A percentile compares a stretch with the other conserved stretches of the same genome.
phyloP scores from a whole-genome alignment of 2,329 filamentous ascomycete genomes.

The Stachybotrys elegans region DNA sequence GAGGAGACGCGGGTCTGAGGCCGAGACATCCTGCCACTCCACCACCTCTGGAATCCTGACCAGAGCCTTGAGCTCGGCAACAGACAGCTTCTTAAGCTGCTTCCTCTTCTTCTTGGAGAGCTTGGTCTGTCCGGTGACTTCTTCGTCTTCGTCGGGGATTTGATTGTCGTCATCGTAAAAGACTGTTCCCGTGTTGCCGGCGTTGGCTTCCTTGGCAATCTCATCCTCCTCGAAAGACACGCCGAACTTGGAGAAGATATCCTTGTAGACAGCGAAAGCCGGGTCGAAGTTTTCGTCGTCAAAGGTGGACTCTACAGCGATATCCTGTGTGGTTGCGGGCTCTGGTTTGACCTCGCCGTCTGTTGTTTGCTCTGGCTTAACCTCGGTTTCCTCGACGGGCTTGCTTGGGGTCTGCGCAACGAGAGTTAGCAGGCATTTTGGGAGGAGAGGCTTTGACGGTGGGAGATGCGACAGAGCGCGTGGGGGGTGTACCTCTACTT shows the following conservation, averaged over 20 bases:
- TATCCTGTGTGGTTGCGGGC: conserved; percentile 31
- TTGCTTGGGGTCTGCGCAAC: conserved; percentile 12
- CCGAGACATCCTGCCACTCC: conserved; percentile 94
- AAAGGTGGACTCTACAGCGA: conserved; percentile 46
- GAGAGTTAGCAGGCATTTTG: conserved; percentile 11
- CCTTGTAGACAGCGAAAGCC: conserved; percentile 76
- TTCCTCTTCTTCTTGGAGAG: conserved; percentile 95
- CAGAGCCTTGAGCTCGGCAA: conserved; percentile 90
- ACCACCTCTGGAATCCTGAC: conserved; percentile 90
- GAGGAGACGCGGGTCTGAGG: conserved; percentile 80
- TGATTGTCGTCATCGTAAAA: conserved; percentile 81
- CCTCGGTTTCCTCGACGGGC: conserved; percentile 16
- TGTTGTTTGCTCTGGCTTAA: conserved; percentile 5
- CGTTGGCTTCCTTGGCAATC: conserved; percentile 58
- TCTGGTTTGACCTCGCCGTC: conserved; percentile 26
- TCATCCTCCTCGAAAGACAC: conserved; percentile 58
- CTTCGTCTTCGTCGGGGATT: conserved; percentile 79
- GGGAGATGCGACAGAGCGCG: no score
- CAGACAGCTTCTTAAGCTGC: conserved; percentile 83
- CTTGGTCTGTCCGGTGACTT: conserved; percentile 57
- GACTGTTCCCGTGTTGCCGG: conserved; percentile 76
- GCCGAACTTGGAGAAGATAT: conserved; percentile 77
- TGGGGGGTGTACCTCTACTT: conserved; percentile 45
- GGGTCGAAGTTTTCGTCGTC: conserved; percentile 62
- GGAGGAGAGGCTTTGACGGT: background rate